Base-by-base conservation (phyloP, 2,329 filamentous ascomycete species). In the Xylariaceae sp. region DNA sequence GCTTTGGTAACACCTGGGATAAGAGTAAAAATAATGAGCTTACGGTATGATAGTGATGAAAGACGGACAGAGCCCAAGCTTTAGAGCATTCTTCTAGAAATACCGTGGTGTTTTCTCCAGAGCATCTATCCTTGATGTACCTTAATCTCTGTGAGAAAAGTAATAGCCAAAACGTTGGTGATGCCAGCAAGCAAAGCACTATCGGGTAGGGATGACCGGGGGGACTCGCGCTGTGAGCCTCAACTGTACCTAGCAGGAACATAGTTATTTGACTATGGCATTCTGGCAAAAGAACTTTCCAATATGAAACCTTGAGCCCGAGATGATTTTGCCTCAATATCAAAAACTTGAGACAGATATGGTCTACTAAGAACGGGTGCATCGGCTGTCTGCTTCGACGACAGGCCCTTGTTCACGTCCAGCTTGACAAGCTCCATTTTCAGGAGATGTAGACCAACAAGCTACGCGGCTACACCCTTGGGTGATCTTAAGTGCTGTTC, bases 251-350 rank as follows among this genome's bases (percentile, higher is more conserved):
- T 12, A 47, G 39, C 21, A 50, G 43, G 49, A 45, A 51, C 17
- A 47, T 11, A 9, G 39, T 24, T 58, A 24, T 49, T 51, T 47
- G 53, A 36, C 45, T 29, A 47, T 53, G 49, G 23, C 24, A 61
- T 58, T 58, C 58, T 61, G 55, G 55, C 50, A 58, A 58, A 61
- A 55, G 36, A 28, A 37, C 40, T 52, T 40, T 52, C 51, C 51
- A 44, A 61, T 61, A 58, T 61, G 58, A 61, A 58, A 55, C 55
- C 50, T 52, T 50, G 46, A 52, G 41, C 33, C 49, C 55, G 46
- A 55, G 39, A 37, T 49, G 24, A 61, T 61, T 61, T 58, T 61
- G 58, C 50, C 58, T 61, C 51, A 55, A 61, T 61, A 55, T 50
- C 43, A 41, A 55, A 43, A 46, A 52, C 54, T 49, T 55, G 58